Conservation (phyloP, 2,329 filamentous ascomycete genomes). For the Verticillium nonalfalfae region DNA sequence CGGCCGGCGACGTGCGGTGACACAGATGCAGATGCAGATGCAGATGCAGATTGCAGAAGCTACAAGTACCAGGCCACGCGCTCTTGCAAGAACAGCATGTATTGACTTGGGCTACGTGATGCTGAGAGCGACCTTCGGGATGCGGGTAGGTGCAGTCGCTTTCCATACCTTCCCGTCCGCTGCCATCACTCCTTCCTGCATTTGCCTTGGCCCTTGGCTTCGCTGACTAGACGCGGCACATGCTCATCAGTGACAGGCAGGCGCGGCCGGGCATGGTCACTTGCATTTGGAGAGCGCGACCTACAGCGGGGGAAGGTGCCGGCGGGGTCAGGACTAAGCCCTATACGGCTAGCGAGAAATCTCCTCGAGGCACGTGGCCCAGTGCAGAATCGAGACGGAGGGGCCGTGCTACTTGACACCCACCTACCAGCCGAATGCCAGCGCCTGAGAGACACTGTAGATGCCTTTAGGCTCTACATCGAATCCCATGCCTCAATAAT, state of each 20-base stretch:
- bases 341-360: not conserved
- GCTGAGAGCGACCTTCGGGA: too few species aligned
- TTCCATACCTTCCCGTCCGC: too few species aligned
- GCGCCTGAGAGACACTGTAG: too few species aligned
- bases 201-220: not conserved
- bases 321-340: not conserved
- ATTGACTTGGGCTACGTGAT: too few species aligned
- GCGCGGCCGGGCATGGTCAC: not conserved
- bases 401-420: not conserved
- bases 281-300: not conserved
- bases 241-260: conserved; percentile 1
- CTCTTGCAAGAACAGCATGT: too few species aligned
- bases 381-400: conserved; percentile 2
- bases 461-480: too few species aligned
- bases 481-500: too few species aligned
- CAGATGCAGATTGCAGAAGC: not conserved
- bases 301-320: not conserved
- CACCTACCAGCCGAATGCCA: too few species aligned
- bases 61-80: too few species aligned
- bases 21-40: not conserved
- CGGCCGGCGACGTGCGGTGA: not conserved
- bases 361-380: conserved; percentile 2
- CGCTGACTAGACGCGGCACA: conserved; percentile 9
- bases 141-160: too few species aligned
- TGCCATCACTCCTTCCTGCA: too few species aligned